Evolutionary conservation across 2,329 filamentous ascomycete genomes (phyloP).

Genomic region (Aaosphaeria arxii): DNA sequence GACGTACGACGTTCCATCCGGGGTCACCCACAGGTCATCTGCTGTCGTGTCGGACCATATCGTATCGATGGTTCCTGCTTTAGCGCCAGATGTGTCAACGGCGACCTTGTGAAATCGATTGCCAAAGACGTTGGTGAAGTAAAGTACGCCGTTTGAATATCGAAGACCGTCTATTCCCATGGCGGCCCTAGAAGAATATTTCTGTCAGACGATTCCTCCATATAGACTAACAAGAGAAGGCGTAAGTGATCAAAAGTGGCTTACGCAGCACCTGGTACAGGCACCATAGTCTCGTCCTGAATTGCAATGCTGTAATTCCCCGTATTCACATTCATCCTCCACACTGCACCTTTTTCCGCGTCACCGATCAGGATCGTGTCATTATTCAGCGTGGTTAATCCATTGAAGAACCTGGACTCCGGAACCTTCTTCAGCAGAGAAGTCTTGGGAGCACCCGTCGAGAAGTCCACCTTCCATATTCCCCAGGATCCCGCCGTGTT

Average conservation of each 20-base stretch:
- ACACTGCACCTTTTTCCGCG: conserved; percentile 16
- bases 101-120: conserved; percentile 16
- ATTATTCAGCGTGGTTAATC: conserved; percentile 13
- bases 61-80: conserved; percentile 8
- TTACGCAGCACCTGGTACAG: conserved; percentile 2
- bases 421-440: conserved; percentile 13
- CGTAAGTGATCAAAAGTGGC: not conserved
- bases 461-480: conserved; percentile 19
- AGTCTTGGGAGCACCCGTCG: conserved; percentile 6
- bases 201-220: not conserved
- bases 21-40: conserved; percentile 14
- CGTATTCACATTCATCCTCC: conserved; percentile 11
- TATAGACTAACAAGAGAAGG: not conserved
- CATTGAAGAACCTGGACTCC: conserved; percentile 13
- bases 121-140: conserved; percentile 19
- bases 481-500: conserved; percentile 13
- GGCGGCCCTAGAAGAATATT: not conserved
- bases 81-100: conserved; percentile 14
- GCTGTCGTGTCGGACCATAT: conserved; percentile 14
- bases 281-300: conserved; percentile 13
- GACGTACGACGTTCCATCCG: conserved; percentile 14
- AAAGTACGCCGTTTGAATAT: conserved; percentile 14
- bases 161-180: conserved; percentile 19
- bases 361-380: conserved; percentile 15
- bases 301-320: conserved; percentile 14